Conservation (phyloP, 1,284 basidiomycete species). For the Tilletia horrida region DNA sequence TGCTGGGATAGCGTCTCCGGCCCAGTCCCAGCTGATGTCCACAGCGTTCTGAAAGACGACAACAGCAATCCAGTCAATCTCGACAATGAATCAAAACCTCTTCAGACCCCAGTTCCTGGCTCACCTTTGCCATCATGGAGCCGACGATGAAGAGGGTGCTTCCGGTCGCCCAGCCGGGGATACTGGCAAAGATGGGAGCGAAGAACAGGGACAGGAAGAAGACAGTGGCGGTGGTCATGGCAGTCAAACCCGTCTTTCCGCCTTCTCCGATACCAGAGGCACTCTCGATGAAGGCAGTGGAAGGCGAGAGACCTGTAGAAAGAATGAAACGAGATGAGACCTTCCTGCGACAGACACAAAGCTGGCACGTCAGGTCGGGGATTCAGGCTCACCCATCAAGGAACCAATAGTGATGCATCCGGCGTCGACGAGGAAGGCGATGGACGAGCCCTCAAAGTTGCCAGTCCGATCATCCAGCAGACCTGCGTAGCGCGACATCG, state of each 20-base stretch:
- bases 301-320: slow-evolving; percentile 67
- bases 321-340: too few species aligned
- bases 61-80: too few species aligned
- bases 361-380: too few species aligned
- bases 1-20: slow-evolving; percentile 72
- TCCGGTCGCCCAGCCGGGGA: slow-evolving; percentile 83
- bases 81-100: too few species aligned
- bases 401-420: slow-evolving; percentile 77
- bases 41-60: slow-evolving; percentile 69
- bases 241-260: slow-evolving; percentile 81
- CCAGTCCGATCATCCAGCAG: slow-evolving; percentile 77
- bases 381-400: slow-evolving; percentile 63
- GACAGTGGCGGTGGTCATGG: slow-evolving; percentile 69
- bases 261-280: slow-evolving; percentile 66
- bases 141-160: slow-evolving; percentile 82
- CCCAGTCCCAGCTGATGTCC: slow-evolving; percentile 83
- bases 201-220: slow-evolving; percentile 87
- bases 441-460: slow-evolving; percentile 80
- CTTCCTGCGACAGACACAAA: too few species aligned
- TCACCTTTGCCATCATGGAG: slow-evolving; percentile 65
- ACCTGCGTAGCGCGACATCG: slow-evolving; percentile 88
- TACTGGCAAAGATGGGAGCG: slow-evolving; percentile 80
- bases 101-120: too few species aligned
- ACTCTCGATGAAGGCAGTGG: slow-evolving; percentile 81
- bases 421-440: slow-evolving; percentile 69